Evolutionary conservation across 2,329 filamentous ascomycete genomes (phyloP).

Genomic region (Polychaeton citri): DNA sequence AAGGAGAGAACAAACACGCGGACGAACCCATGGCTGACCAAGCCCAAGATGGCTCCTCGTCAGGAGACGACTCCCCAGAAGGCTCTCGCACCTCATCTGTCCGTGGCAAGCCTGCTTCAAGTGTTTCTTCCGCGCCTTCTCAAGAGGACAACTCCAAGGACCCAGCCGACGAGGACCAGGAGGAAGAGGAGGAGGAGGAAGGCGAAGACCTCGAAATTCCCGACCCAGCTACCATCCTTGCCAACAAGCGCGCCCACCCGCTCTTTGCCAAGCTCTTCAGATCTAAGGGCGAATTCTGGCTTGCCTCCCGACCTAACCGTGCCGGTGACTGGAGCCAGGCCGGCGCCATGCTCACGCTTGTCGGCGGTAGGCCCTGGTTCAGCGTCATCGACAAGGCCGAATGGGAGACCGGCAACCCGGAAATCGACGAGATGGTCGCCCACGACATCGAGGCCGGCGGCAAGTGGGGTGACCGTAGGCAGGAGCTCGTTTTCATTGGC

Average conservation of each 20-base stretch:
- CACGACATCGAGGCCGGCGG: conserved; percentile 35
- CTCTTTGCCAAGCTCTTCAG: conserved; percentile 44
- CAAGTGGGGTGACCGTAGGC: conserved; percentile 54
- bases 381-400: conserved; percentile 42
- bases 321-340: conserved; percentile 51
- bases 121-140: conserved; percentile 3
- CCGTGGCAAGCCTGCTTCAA: conserved; percentile 1
- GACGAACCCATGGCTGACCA: not conserved
- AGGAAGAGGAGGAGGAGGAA: conserved; percentile 1
- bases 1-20: conserved; percentile 11
- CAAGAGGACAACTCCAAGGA: conserved; percentile 12
- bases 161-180: conserved; percentile 5
- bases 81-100: conserved; percentile 1
- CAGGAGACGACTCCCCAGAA: not conserved
- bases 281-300: conserved; percentile 49
- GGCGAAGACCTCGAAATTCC: conserved; percentile 11
- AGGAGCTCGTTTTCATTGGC: conserved; percentile 63
- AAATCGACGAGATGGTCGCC: conserved; percentile 34
- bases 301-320: conserved; percentile 44
- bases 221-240: conserved; percentile 30
- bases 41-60: not conserved
- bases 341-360: conserved; percentile 49
- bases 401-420: conserved; percentile 35
- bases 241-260: conserved; percentile 42
- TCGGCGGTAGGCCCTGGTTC: conserved; percentile 45